Conservation (phyloP, 2,329 filamentous ascomycete species). For the Trichoderma oligosporum region DNA sequence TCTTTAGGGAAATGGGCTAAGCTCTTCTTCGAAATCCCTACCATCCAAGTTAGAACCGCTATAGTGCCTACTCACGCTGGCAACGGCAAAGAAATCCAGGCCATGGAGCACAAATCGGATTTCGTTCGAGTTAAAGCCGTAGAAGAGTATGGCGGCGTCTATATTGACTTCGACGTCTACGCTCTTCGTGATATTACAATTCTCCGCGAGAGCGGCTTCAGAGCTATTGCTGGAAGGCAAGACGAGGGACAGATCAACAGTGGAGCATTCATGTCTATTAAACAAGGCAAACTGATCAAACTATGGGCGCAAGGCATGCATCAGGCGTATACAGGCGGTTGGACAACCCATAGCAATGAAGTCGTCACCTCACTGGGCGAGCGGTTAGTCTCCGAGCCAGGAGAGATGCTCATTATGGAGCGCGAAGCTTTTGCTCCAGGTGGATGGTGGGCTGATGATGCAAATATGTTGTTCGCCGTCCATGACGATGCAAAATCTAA, state of each 20-base stretch:
- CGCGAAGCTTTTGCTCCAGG: constrained; percentile 26
- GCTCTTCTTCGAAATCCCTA: too few relatives aligned
- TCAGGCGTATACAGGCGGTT: constrained; percentile 28
- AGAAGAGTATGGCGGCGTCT: constrained; percentile 25
- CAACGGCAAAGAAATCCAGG: too few relatives aligned
- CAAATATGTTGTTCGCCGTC: constrained; percentile 19
- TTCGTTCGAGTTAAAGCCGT: too few relatives aligned
- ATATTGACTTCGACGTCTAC: constrained; percentile 26
- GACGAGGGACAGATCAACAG: constrained; percentile 23
- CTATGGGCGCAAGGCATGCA: constrained; percentile 27
- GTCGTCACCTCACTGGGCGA: constrained; percentile 38
- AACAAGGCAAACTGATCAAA: constrained; percentile 21
- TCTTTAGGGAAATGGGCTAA: too few relatives aligned
- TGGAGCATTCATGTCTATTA: constrained; percentile 26
- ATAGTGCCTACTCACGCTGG: too few relatives aligned
- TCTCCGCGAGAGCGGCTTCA: constrained; percentile 22
- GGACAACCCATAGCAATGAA: constrained; percentile 30
- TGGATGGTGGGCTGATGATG: constrained; percentile 22
- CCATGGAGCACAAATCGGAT: too few relatives aligned
- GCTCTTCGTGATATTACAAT: constrained; percentile 21
- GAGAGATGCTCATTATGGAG: constrained; percentile 28
- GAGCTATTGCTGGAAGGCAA: constrained; percentile 23
- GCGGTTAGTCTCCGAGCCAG: constrained; percentile 37
- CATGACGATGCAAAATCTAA: constrained; percentile 20
- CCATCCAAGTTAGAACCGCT: too few relatives aligned